Percentiles rank a stretch among this genome's conserved stretches.
Conservation (phyloP, 2,329 filamentous ascomycete species). For the Fusarium albidum region DNA sequence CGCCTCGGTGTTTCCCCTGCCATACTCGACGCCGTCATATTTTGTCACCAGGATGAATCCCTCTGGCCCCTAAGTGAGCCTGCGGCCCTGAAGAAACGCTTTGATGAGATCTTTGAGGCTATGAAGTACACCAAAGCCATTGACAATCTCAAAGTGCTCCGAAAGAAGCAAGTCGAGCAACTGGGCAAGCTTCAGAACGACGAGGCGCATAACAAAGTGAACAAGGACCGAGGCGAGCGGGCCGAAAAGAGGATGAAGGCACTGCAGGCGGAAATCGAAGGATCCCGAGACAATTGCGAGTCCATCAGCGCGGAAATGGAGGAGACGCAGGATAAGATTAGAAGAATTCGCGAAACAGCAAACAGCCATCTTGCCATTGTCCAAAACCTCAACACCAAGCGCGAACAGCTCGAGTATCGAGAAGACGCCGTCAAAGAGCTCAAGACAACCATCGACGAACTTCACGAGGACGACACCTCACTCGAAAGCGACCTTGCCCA, state of each 20-base stretch:
- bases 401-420: slow-evolving; percentile 75
- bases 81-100: slow-evolving; percentile 84
- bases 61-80: slow-evolving; percentile 96
- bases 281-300: slow-evolving; percentile 64
- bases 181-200: slow-evolving; percentile 76
- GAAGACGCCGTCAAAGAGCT: slow-evolving; percentile 76
- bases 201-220: slow-evolving; percentile 79
- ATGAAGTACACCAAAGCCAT: slow-evolving; percentile 97
- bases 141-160: slow-evolving; percentile 87
- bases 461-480: slow-evolving; percentile 80
- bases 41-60: slow-evolving; percentile 98
- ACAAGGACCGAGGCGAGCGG: slow-evolving; percentile 85
- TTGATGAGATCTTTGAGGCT: slow-evolving; percentile 98
- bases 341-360: slow-evolving; percentile 75
- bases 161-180: slow-evolving; percentile 83
- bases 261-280: slow-evolving; percentile 73
- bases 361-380: slow-evolving; percentile 79
- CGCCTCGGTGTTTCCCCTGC: slow-evolving; percentile 90
- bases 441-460: slow-evolving; percentile 75
- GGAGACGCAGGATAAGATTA: slow-evolving; percentile 64
- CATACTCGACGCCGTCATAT: slow-evolving; percentile 93
- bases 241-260: slow-evolving; percentile 70
- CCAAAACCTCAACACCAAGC: slow-evolving; percentile 78
- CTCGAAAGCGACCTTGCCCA: slow-evolving; percentile 76
- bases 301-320: slow-evolving; percentile 68